These are phyloP conservation scores for Plasmodium vivax DNA, from an alignment of 169 alveolate genomes.

Conservation along the genomic window DNA sequence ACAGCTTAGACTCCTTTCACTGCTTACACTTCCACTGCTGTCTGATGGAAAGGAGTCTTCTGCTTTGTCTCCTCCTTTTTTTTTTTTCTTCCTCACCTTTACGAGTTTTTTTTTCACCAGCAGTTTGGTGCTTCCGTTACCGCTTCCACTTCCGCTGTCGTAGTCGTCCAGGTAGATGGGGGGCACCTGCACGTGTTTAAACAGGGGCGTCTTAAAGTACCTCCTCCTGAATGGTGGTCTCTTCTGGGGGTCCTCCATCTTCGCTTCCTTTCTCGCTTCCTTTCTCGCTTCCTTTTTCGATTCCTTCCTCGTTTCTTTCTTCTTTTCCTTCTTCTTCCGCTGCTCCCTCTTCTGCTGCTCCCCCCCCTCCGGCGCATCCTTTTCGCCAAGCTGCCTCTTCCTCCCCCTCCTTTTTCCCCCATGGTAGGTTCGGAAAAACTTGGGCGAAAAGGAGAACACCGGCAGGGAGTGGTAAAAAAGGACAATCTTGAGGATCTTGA, in stretches of 20 bases:
- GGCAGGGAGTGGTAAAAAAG: slow-evolving; percentile 37
- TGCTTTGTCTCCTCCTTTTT: neutral
- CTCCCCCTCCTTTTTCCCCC: neutral
- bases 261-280: neutral
- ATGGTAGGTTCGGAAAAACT: slow-evolving; percentile 34
- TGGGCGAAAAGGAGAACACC: slow-evolving; percentile 14
- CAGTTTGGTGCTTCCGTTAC: neutral
- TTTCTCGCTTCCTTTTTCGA: neutral
- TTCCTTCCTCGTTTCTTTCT: neutral
- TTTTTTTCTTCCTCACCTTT: slow-evolving; percentile 16
- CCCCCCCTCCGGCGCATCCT: neutral
- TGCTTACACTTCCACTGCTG: slow-evolving; percentile 39
- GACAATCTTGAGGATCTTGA: slow-evolving; percentile 15
- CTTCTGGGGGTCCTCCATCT: neutral
- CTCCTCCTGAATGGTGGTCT: neutral
- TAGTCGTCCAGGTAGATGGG: slow-evolving; percentile 37
- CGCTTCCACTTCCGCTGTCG: neutral
- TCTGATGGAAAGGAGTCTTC: neutral
- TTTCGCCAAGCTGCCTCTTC: neutral
- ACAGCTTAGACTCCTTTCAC: slow-evolving; percentile 32
- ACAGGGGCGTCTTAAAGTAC: slow-evolving; percentile 53
- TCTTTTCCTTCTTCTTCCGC: neutral
- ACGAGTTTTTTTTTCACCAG: slow-evolving; percentile 3
- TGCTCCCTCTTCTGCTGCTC: neutral
- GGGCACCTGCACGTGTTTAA: slow-evolving; percentile 54